Base-by-base conservation (phyloP, 2,329 filamentous ascomycete species). In the Phialophora verrucosa region DNA sequence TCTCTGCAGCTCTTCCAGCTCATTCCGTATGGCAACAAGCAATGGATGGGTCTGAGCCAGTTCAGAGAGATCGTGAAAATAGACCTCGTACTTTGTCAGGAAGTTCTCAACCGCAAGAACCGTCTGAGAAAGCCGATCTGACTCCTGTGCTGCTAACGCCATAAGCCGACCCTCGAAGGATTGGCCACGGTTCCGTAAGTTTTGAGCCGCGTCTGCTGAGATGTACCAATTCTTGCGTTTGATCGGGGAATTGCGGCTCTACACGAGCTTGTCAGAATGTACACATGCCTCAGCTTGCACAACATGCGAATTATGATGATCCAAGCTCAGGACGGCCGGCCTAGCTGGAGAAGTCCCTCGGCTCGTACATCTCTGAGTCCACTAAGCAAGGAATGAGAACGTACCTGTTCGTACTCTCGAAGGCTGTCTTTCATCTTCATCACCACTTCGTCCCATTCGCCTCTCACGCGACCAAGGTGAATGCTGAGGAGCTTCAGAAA, bases 401-500 rank as follows among this genome's bases (percentile, higher is more conserved):
- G 3, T 53, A 53, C 50, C 50, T 29, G 14, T 25, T 53, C 50
- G 27, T 53, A 53, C 20, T 29, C 20, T 14, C 27, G 20, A 14
- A 53, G 25, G 27, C n/a, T 53, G 12, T 31, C 4, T 29, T 53
- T 17, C 27, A 53, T 7, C 2, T 57, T 57, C 17, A 4, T 57
- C 25, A 35, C n/a, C n/a, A 35, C 17, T n/a, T 8, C 4, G 20
- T 57, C 12, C 57, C 57, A 60, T 50, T 60, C 57, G 14, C 44
- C n/a, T 23, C 17, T n/a, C 14, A 50, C 29, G 14, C 49, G 38
- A 8, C 4, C 1, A 32, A 60, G 38, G 3, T 42, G 12, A n/a
- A 11, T 20, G 14, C 23, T 25, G 31, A 60, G 20, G 3, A 60
- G 10, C 20, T 38, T 29, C 12, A 60, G 17, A 14, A 50, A 60